Percentiles rank a stretch among this genome's conserved stretches.
Conservation (phyloP, 2,329 filamentous ascomycete species). For the Parasarocladium wereldwijsianum region DNA sequence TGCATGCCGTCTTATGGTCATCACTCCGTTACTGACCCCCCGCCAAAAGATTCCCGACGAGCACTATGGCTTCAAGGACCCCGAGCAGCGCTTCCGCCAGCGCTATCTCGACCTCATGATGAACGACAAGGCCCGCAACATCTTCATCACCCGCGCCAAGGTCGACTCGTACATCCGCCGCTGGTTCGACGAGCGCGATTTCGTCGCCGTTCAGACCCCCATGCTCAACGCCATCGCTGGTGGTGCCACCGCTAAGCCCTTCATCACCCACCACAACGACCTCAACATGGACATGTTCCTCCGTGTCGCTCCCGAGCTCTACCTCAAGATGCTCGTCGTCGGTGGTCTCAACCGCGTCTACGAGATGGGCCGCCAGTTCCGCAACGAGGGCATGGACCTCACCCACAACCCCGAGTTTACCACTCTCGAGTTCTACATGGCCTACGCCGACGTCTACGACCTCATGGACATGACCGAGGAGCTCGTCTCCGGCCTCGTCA, state of each 20-base stretch:
- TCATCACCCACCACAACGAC: constrained; percentile 93
- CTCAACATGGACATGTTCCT: constrained; percentile 89
- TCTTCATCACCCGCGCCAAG: constrained; percentile 73
- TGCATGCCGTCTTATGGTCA: too few species aligned
- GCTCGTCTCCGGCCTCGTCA: constrained; percentile 77
- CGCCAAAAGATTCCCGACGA: constrained; percentile 49
- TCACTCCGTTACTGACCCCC: too few species aligned
- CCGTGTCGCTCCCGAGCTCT: constrained; percentile 87
- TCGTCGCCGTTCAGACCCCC: constrained; percentile 89
- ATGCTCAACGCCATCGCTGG: constrained; percentile 96
- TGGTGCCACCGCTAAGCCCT: constrained; percentile 85
- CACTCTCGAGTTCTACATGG: constrained; percentile 93
- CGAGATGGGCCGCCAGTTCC: constrained; percentile 89
- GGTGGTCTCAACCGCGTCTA: constrained; percentile 91
- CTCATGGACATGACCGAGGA: constrained; percentile 74
- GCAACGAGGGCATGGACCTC: constrained; percentile 60
- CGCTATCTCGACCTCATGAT: constrained; percentile 93
- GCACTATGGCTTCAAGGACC: constrained; percentile 89
- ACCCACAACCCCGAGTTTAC: constrained; percentile 98
- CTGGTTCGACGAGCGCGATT: constrained; percentile 78
- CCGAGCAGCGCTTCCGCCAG: constrained; percentile 85
- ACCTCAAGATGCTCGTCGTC: constrained; percentile 91
- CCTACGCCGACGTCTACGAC: constrained; percentile 84
- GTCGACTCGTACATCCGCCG: constrained; percentile 79
- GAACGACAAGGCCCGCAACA: constrained; percentile 74